Evolutionary conservation across 345 rosid species (phyloP).

Genomic region (Citrus trifoliata): DNA sequence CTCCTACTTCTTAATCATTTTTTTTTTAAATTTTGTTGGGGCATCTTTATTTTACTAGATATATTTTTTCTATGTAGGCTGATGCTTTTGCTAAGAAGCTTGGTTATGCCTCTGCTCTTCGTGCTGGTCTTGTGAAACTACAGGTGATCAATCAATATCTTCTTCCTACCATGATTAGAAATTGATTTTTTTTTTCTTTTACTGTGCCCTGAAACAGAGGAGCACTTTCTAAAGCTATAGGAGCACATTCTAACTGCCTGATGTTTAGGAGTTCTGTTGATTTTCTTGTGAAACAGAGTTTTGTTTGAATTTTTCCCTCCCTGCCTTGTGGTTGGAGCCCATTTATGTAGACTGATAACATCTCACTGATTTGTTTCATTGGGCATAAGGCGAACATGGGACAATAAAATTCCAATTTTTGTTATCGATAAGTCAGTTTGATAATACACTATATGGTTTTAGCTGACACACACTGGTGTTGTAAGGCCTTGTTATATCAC

Average conservation of each 20-base stretch:
- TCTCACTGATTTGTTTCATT: neutral
- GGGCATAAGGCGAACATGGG: neutral
- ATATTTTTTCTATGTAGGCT: slow-evolving; percentile 47
- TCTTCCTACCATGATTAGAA: neutral
- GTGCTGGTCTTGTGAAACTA: slow-evolving; percentile 89
- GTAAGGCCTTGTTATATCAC: neutral
- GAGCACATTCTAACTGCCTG: neutral
- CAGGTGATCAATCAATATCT: slow-evolving; percentile 54
- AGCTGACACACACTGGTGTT: neutral
- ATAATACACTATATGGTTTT: neutral
- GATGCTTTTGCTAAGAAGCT: slow-evolving; percentile 96
- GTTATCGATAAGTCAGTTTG: neutral
- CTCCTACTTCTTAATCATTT: neutral
- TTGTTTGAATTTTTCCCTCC: neutral
- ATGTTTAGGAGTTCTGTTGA: neutral
- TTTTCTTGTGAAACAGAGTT: neutral
- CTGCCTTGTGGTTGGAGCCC: neutral
- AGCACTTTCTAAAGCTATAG: neutral
- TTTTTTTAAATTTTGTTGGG: neutral
- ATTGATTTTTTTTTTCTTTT: neutral
- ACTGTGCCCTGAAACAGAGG: neutral
- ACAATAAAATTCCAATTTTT: neutral
- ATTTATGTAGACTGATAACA: neutral
- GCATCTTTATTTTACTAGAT: neutral
- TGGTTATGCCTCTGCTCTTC: slow-evolving; percentile 76